Evolutionary conservation across 2,329 filamentous ascomycete species (phyloP).

Genomic region (Claviceps monticola): DNA sequence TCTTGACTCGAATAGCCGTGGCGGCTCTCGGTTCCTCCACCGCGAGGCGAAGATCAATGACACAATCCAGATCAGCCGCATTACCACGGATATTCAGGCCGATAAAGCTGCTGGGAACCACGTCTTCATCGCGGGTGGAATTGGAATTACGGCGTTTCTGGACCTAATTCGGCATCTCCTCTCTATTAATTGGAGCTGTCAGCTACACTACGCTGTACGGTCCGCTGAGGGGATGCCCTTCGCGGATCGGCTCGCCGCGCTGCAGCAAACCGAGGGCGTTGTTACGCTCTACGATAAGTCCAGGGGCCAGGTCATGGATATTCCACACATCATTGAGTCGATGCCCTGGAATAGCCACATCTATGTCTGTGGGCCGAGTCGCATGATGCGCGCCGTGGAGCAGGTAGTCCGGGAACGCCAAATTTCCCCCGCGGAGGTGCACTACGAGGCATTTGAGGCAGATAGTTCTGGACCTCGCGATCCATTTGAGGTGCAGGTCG

Average conservation of each 20-base stretch:
- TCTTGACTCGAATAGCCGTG: constrained; percentile 38
- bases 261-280: constrained; percentile 23
- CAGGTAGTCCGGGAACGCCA: constrained; percentile 25
- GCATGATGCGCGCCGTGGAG: constrained; percentile 40
- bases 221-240: constrained; percentile 40
- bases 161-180: constrained; percentile 28
- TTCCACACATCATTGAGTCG: constrained; percentile 32
- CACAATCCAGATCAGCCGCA: constrained; percentile 33
- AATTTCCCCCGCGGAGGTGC: constrained; percentile 36
- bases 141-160: constrained; percentile 54
- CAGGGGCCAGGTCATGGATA: constrained; percentile 36
- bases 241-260: constrained; percentile 26
- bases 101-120: constrained; percentile 38
- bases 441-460: constrained; percentile 46
- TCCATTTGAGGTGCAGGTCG: constrained; percentile 43
- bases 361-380: constrained; percentile 45
- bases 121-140: constrained; percentile 49
- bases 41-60: constrained; percentile 31
- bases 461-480: constrained; percentile 33
- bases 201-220: constrained; percentile 46
- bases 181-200: constrained; percentile 33
- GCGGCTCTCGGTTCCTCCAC: constrained; percentile 49
- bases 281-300: constrained; percentile 36
- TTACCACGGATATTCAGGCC: constrained; percentile 35
- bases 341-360: constrained; percentile 41